Percentiles rank a stretch among this genome's conserved stretches.
Conservation (phyloP, 148 eudicot genomes). For the Rhododendron vialii region DNA sequence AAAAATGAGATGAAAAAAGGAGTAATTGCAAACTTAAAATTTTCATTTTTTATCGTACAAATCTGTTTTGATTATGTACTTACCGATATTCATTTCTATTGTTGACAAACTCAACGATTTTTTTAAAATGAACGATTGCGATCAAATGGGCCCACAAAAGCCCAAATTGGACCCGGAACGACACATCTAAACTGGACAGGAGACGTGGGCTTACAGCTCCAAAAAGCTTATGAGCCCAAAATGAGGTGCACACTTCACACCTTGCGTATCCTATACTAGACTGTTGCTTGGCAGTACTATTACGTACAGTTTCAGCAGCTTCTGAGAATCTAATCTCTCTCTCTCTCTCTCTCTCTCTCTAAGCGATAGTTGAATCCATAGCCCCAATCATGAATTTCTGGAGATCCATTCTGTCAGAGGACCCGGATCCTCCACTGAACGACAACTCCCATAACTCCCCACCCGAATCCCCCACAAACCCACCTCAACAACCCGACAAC, state of each 20-base stretch:
- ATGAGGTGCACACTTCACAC: conserved; percentile 1
- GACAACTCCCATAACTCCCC: conserved; percentile 13
- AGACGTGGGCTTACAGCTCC: background rate
- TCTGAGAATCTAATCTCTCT: background rate
- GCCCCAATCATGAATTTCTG: conserved; percentile 45
- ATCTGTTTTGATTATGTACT: too few relatives aligned
- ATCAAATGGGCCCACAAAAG: too few relatives aligned
- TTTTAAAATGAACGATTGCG: too few relatives aligned
- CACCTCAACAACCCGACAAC: background rate
- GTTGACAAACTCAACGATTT: too few relatives aligned
- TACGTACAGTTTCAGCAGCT: background rate
- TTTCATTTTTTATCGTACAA: too few relatives aligned
- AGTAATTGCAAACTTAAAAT: too few relatives aligned
- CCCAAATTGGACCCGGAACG: too few relatives aligned
- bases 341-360: background rate
- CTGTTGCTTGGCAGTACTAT: background rate
- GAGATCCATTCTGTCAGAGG: conserved; percentile 54
- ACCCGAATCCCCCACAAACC: conserved; percentile 10
- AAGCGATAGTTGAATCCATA: background rate
- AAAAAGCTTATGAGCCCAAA: background rate
- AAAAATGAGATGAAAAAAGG: too few relatives aligned
- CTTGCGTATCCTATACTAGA: background rate
- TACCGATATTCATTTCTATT: too few relatives aligned
- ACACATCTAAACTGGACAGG: too few relatives aligned
- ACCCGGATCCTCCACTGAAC: conserved; percentile 29